Evolutionary conservation across 2,329 filamentous ascomycete species (phyloP), one percentile per base, ranked within the genome.

Genomic region (Dendryphion nanum): DNA sequence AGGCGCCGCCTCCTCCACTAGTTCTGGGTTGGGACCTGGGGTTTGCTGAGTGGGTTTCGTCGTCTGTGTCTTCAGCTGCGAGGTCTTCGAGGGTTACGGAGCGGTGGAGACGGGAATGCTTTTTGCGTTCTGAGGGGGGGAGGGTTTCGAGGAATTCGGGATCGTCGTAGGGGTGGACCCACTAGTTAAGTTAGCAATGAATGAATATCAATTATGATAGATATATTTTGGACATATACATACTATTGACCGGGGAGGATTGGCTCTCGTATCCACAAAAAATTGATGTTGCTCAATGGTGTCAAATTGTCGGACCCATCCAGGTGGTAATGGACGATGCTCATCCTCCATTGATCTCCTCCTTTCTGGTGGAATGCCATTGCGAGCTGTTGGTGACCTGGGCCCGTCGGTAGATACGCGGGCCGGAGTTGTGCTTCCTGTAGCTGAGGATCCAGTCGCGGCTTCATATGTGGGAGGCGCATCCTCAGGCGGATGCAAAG

Each of bases 291-390:
- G 55, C 10, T 67, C 69, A 35, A 73, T 51, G 1, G 70, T 55
- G 52, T 83, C 79, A 56, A 73, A 82, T 41, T 73, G 69, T 3
- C 79, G 67, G 1, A 81, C 63, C 79, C 79, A 82, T 29, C 78
- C 77, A 12, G 59, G 41, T 0, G 79, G 78, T 0, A 82, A 66
- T 1, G 72, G 66, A 4, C 79, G 70, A 6, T 67, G 59, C 50
- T 81, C 77, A 48, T 82, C 79, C 65, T 82, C 79, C 78, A 82
- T 82, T 17, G 70, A 75, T n/a, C 78, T 71, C 10, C 78, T 71
- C 21, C 64, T 62, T 8, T 68, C 64, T 2, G 71, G 65, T 0
- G 78, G 74, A 29, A 82, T 81, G 37, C 73, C 74, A 68, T 76
- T 76, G 39, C 71, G 66, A 18, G 64, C 59, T 34, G 59, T 66